A percentile compares a stretch with the other conserved stretches of the same genome.
These are phyloP conservation scores for Aspergillus pseudoterreus DNA, from an alignment of 2,329 filamentous ascomycete species.

Conservation along the genomic window DNA sequence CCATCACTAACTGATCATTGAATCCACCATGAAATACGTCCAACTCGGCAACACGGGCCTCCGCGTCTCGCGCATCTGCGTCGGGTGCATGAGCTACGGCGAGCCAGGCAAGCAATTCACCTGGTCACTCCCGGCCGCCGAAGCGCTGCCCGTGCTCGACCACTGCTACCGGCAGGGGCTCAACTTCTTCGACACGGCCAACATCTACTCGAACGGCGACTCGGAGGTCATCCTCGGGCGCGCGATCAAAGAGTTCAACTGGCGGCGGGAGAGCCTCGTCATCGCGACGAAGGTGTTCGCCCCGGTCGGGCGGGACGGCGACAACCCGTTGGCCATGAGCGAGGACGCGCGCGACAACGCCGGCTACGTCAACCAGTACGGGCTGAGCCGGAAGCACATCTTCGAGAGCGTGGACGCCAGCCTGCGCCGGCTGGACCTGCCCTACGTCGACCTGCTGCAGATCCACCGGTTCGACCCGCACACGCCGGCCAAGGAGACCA, in stretches of 20 bases:
- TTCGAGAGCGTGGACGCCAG: conserved; percentile 59
- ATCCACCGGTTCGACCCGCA: conserved; percentile 45
- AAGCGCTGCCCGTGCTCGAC: conserved; percentile 26
- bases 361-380: conserved; percentile 32
- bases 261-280: conserved; percentile 55
- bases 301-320: conserved; percentile 27
- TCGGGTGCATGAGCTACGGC: conserved; percentile 26
- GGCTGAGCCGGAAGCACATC: conserved; percentile 60
- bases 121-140: conserved; percentile 23
- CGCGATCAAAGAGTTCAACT: conserved; percentile 57
- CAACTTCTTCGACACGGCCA: conserved; percentile 31
- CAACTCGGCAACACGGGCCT: conserved; percentile 23
- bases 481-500: conserved; percentile 49
- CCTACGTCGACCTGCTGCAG: conserved; percentile 53
- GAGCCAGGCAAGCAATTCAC: conserved; percentile 14
- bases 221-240: conserved; percentile 54
- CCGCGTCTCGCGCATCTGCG: conserved; percentile 21
- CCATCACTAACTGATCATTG: background rate
- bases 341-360: conserved; percentile 34
- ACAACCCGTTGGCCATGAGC: conserved; percentile 34
- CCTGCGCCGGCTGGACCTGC: conserved; percentile 45
- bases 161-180: conserved; percentile 26
- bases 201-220: conserved; percentile 55
- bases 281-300: conserved; percentile 57
- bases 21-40: conserved; percentile 20